phyloP scores from a whole-genome alignment of 2,329 filamentous ascomycete species.

The Aulographum hederae region DNA sequence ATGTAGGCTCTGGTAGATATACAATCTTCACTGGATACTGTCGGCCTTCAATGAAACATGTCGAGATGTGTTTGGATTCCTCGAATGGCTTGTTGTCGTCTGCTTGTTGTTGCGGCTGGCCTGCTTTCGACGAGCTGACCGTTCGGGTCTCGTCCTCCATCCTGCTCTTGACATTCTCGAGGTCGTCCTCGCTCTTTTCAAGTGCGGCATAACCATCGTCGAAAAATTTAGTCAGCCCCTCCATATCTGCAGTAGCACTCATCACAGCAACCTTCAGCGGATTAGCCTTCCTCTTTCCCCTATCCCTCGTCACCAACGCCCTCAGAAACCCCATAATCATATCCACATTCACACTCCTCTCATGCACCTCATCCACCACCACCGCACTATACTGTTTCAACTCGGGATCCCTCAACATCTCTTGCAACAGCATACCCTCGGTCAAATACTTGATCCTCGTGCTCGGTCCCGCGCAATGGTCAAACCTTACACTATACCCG shows the following conservation, averaged over 20 bases:
- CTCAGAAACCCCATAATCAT: slow-evolving; percentile 76
- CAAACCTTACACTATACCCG: slow-evolving; percentile 90
- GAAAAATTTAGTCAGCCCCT: slow-evolving; percentile 63
- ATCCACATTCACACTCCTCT: slow-evolving; percentile 88
- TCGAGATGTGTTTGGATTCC: slow-evolving; percentile 24
- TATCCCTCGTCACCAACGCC: slow-evolving; percentile 47
- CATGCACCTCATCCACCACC: slow-evolving; percentile 92
- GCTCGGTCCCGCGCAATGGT: slow-evolving; percentile 65
- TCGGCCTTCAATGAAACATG: slow-evolving; percentile 62
- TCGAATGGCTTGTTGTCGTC: too few relatives aligned
- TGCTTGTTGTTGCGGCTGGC: not conserved
- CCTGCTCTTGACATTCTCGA: not conserved
- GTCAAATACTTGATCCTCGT: slow-evolving; percentile 86
- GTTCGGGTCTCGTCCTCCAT: slow-evolving; percentile 6
- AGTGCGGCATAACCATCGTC: slow-evolving; percentile 11
- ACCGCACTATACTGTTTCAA: slow-evolving; percentile 76
- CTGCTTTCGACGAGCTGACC: not conserved
- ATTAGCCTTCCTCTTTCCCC: slow-evolving; percentile 47
- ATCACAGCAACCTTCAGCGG: slow-evolving; percentile 84
- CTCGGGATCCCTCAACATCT: slow-evolving; percentile 70
- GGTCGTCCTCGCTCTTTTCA: not conserved
- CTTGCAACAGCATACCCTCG: slow-evolving; percentile 89
- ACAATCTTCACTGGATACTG: slow-evolving; percentile 69
- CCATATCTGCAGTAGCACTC: slow-evolving; percentile 89
- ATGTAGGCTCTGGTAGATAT: slow-evolving; percentile 55